Evolutionary conservation across 1,139 yeast species (phyloP).

Genomic region (Eremothecium coryli): DNA sequence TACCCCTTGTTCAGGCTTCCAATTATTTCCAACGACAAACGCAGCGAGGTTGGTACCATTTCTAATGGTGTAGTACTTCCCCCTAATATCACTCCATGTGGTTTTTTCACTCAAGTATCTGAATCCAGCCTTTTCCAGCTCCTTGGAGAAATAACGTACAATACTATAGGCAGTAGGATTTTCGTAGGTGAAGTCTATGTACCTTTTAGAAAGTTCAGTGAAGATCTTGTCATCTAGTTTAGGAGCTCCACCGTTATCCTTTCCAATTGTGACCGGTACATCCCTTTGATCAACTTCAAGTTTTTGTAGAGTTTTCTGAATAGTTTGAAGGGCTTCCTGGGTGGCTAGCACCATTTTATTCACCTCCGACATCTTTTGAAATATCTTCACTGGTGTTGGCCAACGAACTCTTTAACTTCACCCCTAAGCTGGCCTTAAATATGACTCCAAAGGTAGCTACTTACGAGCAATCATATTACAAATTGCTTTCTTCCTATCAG

Average conservation of each 20-base stretch:
- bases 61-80: slow-evolving; percentile 48
- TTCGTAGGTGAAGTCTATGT: slow-evolving; percentile 48
- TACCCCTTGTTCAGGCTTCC: slow-evolving; percentile 49
- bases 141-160: slow-evolving; percentile 36
- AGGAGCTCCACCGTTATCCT: not conserved
- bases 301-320: slow-evolving; percentile 23
- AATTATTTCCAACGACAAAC: slow-evolving; percentile 46
- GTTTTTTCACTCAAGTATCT: slow-evolving; percentile 43
- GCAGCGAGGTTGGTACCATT: slow-evolving; percentile 50
- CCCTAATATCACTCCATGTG: slow-evolving; percentile 36
- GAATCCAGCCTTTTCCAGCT: slow-evolving; percentile 45
- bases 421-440: no score
- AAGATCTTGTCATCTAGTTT: slow-evolving; percentile 18
- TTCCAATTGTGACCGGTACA: not conserved
- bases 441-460: no score
- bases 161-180: slow-evolving; percentile 61
- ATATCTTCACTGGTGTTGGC: no score
- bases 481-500: no score
- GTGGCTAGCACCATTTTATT: slow-evolving; percentile 5
- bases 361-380: slow-evolving; percentile 3
- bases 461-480: no score
- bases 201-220: slow-evolving; percentile 38
- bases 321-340: slow-evolving; percentile 14
- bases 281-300: slow-evolving; percentile 8
- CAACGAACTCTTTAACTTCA: no score